Evolutionary conservation across 1,139 yeast genomes (phyloP).

Genomic region (Candida neerlandica): DNA sequence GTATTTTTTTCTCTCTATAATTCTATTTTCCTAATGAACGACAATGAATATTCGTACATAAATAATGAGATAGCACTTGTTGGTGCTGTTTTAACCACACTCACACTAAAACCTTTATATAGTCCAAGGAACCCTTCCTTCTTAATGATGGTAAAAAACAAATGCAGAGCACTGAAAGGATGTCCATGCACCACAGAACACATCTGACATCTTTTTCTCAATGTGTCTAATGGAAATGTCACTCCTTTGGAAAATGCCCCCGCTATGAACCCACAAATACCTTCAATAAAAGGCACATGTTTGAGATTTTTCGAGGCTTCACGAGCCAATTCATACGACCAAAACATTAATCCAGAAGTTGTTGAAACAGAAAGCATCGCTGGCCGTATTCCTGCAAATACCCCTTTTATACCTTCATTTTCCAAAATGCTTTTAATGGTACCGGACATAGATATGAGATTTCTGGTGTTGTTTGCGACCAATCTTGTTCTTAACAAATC

Average conservation of each 20-base stretch:
- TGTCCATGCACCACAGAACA: conserved; percentile 31
- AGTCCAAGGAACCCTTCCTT: conserved; percentile 68
- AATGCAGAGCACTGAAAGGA: conserved; percentile 19
- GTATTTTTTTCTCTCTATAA: conserved; percentile 4
- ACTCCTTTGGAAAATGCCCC: conserved; percentile 73
- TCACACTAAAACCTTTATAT: conserved; percentile 72
- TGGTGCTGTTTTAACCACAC: conserved; percentile 77
- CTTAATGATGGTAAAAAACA: conserved; percentile 38
- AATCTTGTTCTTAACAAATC: conserved; percentile 84
- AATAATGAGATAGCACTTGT: conserved; percentile 79
- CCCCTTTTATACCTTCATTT: conserved; percentile 57
- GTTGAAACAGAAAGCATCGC: conserved; percentile 66
- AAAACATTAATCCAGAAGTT: conserved; percentile 69
- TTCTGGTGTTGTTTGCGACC: conserved; percentile 55
- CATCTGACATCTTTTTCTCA: conserved; percentile 79
- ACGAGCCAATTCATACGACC: conserved; percentile 58
- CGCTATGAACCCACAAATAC: conserved; percentile 72
- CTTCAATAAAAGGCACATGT: conserved; percentile 54
- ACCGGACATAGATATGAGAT: conserved; percentile 48
- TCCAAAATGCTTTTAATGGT: conserved; percentile 46
- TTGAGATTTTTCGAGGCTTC: conserved; percentile 27
- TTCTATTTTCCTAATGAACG: conserved; percentile 12
- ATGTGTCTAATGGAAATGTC: conserved; percentile 84
- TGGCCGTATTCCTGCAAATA: conserved; percentile 65
- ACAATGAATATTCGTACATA: conserved; percentile 57